Percentiles rank a stretch among this genome's conserved stretches.
phyloP scores from a whole-genome alignment of 2,329 filamentous ascomycete species.

The Monosporascus ibericus region DNA sequence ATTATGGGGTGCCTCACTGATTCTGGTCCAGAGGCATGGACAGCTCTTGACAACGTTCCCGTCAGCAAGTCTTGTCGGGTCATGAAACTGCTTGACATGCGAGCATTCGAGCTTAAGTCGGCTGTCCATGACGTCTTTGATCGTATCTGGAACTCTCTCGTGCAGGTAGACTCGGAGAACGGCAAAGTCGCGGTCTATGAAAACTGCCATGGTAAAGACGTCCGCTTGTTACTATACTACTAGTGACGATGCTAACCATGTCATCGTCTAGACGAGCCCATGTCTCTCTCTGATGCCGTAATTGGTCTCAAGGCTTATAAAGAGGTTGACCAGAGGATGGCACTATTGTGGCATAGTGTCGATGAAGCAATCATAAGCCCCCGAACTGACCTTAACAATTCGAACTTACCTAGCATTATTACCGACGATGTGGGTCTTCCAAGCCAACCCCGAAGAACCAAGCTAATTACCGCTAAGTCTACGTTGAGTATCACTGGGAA shows the following conservation, averaged over 20 bases:
- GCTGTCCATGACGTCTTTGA: slow-evolving; percentile 61
- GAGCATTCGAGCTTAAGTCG: slow-evolving; percentile 60
- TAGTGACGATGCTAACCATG: slow-evolving; percentile 2
- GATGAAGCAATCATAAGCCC: slow-evolving; percentile 56
- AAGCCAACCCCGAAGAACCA: neutral
- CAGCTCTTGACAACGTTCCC: slow-evolving; percentile 52
- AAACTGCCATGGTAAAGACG: slow-evolving; percentile 39
- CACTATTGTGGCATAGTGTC: slow-evolving; percentile 56
- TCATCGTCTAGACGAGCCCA: slow-evolving; percentile 38
- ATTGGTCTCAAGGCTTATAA: slow-evolving; percentile 53
- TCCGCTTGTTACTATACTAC: neutral
- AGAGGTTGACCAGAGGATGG: slow-evolving; percentile 54
- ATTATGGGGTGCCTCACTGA: slow-evolving; percentile 14
- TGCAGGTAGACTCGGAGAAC: slow-evolving; percentile 54
- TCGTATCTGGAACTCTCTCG: slow-evolving; percentile 63
- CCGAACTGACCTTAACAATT: slow-evolving; percentile 42
- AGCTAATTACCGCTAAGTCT: slow-evolving; percentile 28
- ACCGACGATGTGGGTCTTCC: slow-evolving; percentile 32
- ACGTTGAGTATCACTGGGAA: slow-evolving; percentile 36
- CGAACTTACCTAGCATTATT: slow-evolving; percentile 33
- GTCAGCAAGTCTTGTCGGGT: slow-evolving; percentile 56
- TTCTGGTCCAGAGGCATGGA: slow-evolving; percentile 42
- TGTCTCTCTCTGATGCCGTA: slow-evolving; percentile 48
- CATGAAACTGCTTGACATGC: slow-evolving; percentile 58
- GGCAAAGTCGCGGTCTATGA: slow-evolving; percentile 51